Percentiles rank a stretch among this genome's conserved stretches.
Conservation (phyloP, 352 stramenopile genomes). For the Phytopythium montanum region DNA sequence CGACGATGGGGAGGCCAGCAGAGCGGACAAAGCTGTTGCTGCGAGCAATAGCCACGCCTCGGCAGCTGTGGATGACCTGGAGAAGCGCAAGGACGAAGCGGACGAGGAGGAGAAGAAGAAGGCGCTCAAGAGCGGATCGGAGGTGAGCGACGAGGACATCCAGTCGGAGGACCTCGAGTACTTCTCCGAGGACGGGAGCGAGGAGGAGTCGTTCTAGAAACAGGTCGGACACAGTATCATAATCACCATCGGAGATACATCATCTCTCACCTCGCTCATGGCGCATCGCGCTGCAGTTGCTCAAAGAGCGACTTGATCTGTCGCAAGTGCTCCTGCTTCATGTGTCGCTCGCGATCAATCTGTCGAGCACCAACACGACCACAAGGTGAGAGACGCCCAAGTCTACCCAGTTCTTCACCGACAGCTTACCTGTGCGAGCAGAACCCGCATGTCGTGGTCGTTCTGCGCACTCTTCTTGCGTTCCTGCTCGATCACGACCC, state of each 20-base stretch:
- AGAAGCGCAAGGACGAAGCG: conserved; percentile 12
- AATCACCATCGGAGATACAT: too few relatives aligned
- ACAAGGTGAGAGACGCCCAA: background rate
- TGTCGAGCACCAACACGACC: conserved; percentile 8
- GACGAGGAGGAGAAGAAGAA: conserved; percentile 43
- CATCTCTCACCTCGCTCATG: conserved; percentile 19
- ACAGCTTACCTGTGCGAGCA: conserved; percentile 44
- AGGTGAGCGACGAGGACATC: conserved; percentile 62
- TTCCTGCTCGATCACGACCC: conserved; percentile 38
- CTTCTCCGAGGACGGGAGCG: conserved; percentile 76
- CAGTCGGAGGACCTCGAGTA: conserved; percentile 80
- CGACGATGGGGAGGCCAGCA: conserved; percentile 7
- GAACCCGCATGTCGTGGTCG: conserved; percentile 61
- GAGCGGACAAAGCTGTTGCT: background rate
- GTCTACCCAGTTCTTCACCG: background rate
- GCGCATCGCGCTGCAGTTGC: conserved; percentile 51
- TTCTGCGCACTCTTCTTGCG: conserved; percentile 40
- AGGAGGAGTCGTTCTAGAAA: conserved; percentile 81
- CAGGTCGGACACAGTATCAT: background rate
- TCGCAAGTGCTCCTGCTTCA: conserved; percentile 64
- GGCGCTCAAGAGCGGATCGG: conserved; percentile 37
- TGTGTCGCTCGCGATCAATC: conserved; percentile 64
- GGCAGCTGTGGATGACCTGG: background rate
- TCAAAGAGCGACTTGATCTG: conserved; percentile 80
- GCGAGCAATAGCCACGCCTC: background rate